These are phyloP conservation scores for Pulveroboletus sp. DNA, from an alignment of 768 basidiomycete genomes.

Conservation along the genomic window DNA sequence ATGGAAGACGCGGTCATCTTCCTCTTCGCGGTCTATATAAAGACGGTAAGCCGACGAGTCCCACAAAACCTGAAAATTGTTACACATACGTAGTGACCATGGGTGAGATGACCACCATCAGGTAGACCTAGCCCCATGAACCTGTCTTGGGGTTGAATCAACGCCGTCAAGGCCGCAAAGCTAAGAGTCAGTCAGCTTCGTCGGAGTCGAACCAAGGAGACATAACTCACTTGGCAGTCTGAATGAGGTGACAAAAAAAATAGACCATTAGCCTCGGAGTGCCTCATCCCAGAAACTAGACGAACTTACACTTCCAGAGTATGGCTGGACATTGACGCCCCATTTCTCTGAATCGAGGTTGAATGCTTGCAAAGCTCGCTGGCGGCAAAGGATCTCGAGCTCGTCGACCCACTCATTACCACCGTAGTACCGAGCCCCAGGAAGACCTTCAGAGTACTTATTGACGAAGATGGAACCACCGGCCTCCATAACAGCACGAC, in stretches of 20 bases:
- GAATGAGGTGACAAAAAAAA: slow-evolving; percentile 10
- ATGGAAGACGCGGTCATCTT: slow-evolving; percentile 99
- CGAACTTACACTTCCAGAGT: slow-evolving; percentile 78
- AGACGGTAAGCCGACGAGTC: not conserved
- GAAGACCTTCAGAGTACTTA: slow-evolving; percentile 99
- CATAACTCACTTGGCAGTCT: slow-evolving; percentile 80
- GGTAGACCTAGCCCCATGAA: slow-evolving; percentile 99
- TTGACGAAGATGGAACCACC: slow-evolving; percentile 98
- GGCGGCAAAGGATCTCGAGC: slow-evolving; percentile 89
- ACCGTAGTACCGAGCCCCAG: slow-evolving; percentile 94
- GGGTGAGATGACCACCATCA: slow-evolving; percentile 95
- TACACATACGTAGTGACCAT: slow-evolving; percentile 84
- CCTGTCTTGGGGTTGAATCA: slow-evolving; percentile 95
- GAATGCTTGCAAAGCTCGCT: slow-evolving; percentile 94
- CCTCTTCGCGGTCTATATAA: slow-evolving; percentile 85
- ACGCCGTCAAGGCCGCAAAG: slow-evolving; percentile 94
- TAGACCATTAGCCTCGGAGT: slow-evolving; percentile 9
- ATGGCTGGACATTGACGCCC: slow-evolving; percentile 99
- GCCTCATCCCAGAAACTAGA: not conserved
- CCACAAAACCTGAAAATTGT: not conserved
- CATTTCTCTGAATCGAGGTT: slow-evolving; percentile 88
- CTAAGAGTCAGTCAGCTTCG: slow-evolving; percentile 36
- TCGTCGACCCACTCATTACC: slow-evolving; percentile 98
- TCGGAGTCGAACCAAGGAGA: not conserved
- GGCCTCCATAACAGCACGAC: slow-evolving; percentile 92